A percentile compares a stretch with the other conserved stretches of the same genome.
Evolutionary conservation across 2,329 filamentous ascomycete species (phyloP).

Genomic region (Fusarium gaditjirri): DNA sequence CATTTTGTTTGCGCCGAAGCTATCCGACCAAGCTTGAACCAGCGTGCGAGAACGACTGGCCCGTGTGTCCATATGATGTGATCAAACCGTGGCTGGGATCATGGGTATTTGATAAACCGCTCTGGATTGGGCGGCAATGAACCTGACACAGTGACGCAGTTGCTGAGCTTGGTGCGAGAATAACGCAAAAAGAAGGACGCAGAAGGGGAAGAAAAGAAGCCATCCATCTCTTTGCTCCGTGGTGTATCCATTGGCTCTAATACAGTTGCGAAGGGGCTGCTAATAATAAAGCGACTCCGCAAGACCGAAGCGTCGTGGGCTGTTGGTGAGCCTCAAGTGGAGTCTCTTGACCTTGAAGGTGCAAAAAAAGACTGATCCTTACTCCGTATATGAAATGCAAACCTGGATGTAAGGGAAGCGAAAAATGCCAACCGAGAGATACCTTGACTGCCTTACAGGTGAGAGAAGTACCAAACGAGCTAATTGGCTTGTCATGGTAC

Average conservation of each 20-base stretch:
- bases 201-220: not conserved
- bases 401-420: not conserved
- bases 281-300: slow-evolving; percentile 12
- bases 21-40: slow-evolving; percentile 9
- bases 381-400: slow-evolving; percentile 17
- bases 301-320: slow-evolving; percentile 23
- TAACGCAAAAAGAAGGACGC: not conserved
- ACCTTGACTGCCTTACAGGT: not conserved
- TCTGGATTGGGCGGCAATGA: not conserved
- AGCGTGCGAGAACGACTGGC: slow-evolving; percentile 46
- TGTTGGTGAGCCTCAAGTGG: slow-evolving; percentile 40
- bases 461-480: slow-evolving; percentile 14
- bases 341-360: slow-evolving; percentile 21
- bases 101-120: slow-evolving; percentile 21
- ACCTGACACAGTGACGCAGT: slow-evolving; percentile 10
- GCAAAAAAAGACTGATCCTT: slow-evolving; percentile 16
- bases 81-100: slow-evolving; percentile 27
- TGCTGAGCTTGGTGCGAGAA: slow-evolving; percentile 7
- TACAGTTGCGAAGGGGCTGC: not conserved
- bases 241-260: not conserved
- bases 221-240: not conserved
- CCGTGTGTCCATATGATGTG: slow-evolving; percentile 42
- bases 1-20: slow-evolving; percentile 18
- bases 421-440: slow-evolving; percentile 10
- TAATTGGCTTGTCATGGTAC: not conserved